Conservation (phyloP, 805 yeast genomes). For the Saccharomycopsis lassenensis region DNA sequence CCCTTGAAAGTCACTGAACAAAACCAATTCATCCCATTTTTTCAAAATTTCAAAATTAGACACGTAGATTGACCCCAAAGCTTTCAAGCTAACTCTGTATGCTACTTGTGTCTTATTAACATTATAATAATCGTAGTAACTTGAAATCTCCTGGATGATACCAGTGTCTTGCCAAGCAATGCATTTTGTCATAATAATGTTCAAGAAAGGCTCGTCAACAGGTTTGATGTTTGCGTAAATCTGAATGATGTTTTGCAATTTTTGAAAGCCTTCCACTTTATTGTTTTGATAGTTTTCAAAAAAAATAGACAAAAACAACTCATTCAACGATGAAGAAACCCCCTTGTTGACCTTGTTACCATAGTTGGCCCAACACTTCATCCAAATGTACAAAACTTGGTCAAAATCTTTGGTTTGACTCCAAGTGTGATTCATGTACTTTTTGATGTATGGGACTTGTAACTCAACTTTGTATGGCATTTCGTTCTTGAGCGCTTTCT, state of each 20-base stretch:
- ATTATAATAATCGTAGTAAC: constrained; percentile 45
- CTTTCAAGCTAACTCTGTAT: constrained; percentile 60
- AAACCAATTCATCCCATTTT: constrained; percentile 44
- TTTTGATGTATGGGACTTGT: constrained; percentile 64
- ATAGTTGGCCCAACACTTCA: constrained; percentile 46
- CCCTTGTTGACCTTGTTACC: constrained; percentile 52
- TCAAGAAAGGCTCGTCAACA: constrained; percentile 73
- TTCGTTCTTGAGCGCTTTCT: constrained; percentile 55
- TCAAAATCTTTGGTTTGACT: constrained; percentile 45
- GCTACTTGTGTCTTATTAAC: constrained; percentile 58
- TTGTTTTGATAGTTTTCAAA: constrained; percentile 47
- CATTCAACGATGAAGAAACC: constrained; percentile 61
- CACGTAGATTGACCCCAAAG: constrained; percentile 53
- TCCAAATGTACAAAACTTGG: constrained; percentile 52
- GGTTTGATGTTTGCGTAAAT: constrained; percentile 45
- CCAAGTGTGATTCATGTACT: constrained; percentile 52
- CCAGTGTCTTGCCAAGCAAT: constrained; percentile 56
- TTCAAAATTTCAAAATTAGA: constrained; percentile 42
- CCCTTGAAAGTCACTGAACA: constrained; percentile 40
- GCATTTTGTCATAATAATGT: constrained; percentile 58
- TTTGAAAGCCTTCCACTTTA: constrained; percentile 41
- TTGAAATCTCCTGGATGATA: constrained; percentile 53
- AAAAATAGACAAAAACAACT: constrained; percentile 55
- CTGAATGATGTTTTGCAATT: constrained; percentile 45
- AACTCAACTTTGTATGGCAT: constrained; percentile 64